phyloP scores from a whole-genome alignment of 805 yeast species.

The Yueomyces sinensis region DNA sequence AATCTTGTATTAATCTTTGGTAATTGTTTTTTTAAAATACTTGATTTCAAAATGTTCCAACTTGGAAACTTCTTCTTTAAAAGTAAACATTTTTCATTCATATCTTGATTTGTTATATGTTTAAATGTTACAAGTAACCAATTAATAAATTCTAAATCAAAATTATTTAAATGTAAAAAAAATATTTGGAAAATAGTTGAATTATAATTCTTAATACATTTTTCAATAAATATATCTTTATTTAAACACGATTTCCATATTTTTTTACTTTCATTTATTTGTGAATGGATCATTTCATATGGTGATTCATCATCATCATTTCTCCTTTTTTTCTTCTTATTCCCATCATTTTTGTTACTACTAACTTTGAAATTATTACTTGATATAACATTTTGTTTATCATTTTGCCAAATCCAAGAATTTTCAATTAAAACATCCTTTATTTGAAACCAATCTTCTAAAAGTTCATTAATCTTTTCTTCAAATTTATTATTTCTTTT shows the following conservation, averaged over 20 bases:
- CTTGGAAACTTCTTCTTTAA: constrained; percentile 3
- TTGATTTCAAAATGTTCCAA: constrained; percentile 9
- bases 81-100: background rate
- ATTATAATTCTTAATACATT: constrained; percentile 6
- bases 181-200: constrained; percentile 7
- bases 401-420: constrained; percentile 9
- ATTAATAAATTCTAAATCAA: constrained; percentile 8
- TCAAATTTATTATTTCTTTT: constrained; percentile 1
- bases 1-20: constrained; percentile 6
- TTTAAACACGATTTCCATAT: constrained; percentile 9
- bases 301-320: constrained; percentile 2
- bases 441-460: constrained; percentile 1
- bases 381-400: constrained; percentile 8
- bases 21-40: constrained; percentile 6
- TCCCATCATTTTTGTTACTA: constrained; percentile 52
- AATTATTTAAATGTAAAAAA: constrained; percentile 7
- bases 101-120: background rate
- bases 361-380: constrained; percentile 19
- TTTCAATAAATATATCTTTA: constrained; percentile 5
- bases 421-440: constrained; percentile 5
- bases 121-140: constrained; percentile 6
- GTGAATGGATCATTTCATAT: constrained; percentile 6
- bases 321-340: constrained; percentile 34
- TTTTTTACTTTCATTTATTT: constrained; percentile 6
- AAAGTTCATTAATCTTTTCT: constrained; percentile 1